Conservation (phyloP, 805 yeast genomes). For the Maudiozyma barnettii region DNA sequence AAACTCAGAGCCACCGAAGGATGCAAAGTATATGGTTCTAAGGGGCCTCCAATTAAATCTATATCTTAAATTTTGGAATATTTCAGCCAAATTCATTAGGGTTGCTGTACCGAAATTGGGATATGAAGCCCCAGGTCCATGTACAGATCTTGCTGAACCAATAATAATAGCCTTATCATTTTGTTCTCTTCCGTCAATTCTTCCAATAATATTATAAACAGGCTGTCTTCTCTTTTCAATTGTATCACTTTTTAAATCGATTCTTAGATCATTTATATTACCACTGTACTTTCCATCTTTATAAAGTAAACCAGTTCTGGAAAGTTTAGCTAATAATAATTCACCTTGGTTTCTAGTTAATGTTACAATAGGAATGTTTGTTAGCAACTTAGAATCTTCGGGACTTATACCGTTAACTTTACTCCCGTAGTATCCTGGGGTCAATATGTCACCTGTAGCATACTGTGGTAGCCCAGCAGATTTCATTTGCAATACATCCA, state of each 20-base stretch:
- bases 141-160: constrained; percentile 73
- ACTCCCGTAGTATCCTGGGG: constrained; percentile 56
- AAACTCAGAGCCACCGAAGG: constrained; percentile 72
- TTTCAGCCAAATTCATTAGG: constrained; percentile 55
- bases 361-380: constrained; percentile 68
- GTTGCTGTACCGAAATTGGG: constrained; percentile 67
- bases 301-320: constrained; percentile 17
- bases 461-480: constrained; percentile 48
- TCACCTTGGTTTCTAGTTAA: constrained; percentile 61
- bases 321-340: constrained; percentile 26
- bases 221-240: constrained; percentile 45
- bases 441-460: constrained; percentile 66
- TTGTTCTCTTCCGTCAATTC: constrained; percentile 74
- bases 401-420: constrained; percentile 35
- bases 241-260: constrained; percentile 31
- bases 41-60: constrained; percentile 70
- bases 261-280: constrained; percentile 6
- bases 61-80: constrained; percentile 54
- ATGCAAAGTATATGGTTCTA: constrained; percentile 71
- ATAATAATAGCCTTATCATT: constrained; percentile 57
- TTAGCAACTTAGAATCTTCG: constrained; percentile 41
- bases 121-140: constrained; percentile 58
- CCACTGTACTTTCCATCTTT: constrained; percentile 15
- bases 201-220: constrained; percentile 69
- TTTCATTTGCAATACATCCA: constrained; percentile 24